phyloP scores from a whole-genome alignment of 495 filamentous ascomycete genomes.

The Penicillium cosmopolitanum region DNA sequence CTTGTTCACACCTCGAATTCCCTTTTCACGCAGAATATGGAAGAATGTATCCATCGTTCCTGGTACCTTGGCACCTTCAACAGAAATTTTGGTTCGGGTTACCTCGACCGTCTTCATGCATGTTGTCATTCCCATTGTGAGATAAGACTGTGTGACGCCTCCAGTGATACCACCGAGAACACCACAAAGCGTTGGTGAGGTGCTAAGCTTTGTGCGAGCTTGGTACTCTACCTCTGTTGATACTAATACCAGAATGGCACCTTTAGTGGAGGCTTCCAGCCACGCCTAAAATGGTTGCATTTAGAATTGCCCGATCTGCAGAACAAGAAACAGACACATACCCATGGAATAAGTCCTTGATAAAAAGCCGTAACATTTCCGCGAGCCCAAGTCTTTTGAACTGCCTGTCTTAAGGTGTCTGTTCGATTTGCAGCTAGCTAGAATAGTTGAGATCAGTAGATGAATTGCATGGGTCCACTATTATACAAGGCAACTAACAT shows the following conservation, averaged over 20 bases:
- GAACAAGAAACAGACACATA: not conserved
- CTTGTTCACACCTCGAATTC: constrained; percentile 10
- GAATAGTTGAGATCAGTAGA: not conserved
- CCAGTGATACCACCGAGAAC: constrained; percentile 18
- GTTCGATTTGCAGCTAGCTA: not conserved
- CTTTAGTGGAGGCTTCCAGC: constrained; percentile 23
- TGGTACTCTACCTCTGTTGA: constrained; percentile 18
- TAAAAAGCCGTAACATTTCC: constrained; percentile 2
- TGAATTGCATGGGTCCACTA: too few relatives aligned
- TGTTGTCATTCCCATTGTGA: constrained; percentile 18
- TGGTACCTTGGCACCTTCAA: constrained; percentile 5
- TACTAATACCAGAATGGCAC: constrained; percentile 15
- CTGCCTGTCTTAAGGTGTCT: not conserved
- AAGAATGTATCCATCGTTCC: constrained; percentile 10
- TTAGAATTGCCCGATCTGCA: not conserved
- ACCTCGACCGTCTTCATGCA: constrained; percentile 23
- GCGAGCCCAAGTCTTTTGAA: not conserved
- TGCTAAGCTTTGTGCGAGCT: constrained; percentile 5
- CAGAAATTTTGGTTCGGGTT: constrained; percentile 12
- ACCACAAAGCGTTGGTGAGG: constrained; percentile 9
- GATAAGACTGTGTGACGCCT: constrained; percentile 15
- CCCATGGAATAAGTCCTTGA: constrained; percentile 21
- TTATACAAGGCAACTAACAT: not conserved
- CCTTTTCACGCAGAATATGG: constrained; percentile 8
- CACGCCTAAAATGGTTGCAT: constrained; percentile 6